Evolutionary conservation across 2,329 filamentous ascomycete genomes (phyloP).

Genomic region (Fusarium paranaense): DNA sequence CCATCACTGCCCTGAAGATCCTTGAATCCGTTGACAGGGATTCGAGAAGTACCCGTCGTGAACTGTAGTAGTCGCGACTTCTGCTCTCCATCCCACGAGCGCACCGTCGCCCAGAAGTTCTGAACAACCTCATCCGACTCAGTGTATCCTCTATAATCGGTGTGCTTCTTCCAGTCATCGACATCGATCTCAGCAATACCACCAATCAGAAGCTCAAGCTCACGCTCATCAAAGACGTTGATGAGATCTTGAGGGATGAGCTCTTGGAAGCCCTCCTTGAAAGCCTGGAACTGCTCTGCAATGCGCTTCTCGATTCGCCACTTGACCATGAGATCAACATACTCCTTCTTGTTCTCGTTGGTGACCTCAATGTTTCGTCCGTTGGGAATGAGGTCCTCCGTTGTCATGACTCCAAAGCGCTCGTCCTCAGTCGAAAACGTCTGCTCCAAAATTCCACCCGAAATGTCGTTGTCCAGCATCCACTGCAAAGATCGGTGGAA

Average conservation of each 20-base stretch:
- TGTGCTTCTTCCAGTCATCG: conserved; percentile 99
- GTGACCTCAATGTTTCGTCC: conserved; percentile 95
- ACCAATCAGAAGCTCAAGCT: conserved; percentile 94
- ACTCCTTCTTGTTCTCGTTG: conserved; percentile 99
- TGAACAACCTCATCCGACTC: conserved; percentile 97
- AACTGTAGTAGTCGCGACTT: conserved; percentile 97
- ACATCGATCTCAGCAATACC: conserved; percentile 99
- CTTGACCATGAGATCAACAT: conserved; percentile 97
- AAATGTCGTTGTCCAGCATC: conserved; percentile 98
- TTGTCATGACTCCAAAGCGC: conserved; percentile 92
- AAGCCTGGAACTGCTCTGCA: conserved; percentile 97
- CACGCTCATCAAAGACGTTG: conserved; percentile 98
- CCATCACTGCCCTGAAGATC: conserved; percentile 97
- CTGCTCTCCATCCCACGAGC: conserved; percentile 97
- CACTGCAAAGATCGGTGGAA: conserved; percentile 97
- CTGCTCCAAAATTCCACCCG: conserved; percentile 89
- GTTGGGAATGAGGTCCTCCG: conserved; percentile 91
- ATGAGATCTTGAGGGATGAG: conserved; percentile 95
- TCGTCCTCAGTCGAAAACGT: conserved; percentile 98
- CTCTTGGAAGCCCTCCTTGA: conserved; percentile 97
- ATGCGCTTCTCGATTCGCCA: conserved; percentile 99
- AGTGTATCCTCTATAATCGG: conserved; percentile 97
- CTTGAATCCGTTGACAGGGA: conserved; percentile 99
- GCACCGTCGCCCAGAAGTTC: conserved; percentile 98
- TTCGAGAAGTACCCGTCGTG: conserved; percentile 95